Evolutionary conservation across 1,139 yeast genomes (phyloP), one percentile per base, ranked within the genome.

Genomic region (Pichia sp.): DNA sequence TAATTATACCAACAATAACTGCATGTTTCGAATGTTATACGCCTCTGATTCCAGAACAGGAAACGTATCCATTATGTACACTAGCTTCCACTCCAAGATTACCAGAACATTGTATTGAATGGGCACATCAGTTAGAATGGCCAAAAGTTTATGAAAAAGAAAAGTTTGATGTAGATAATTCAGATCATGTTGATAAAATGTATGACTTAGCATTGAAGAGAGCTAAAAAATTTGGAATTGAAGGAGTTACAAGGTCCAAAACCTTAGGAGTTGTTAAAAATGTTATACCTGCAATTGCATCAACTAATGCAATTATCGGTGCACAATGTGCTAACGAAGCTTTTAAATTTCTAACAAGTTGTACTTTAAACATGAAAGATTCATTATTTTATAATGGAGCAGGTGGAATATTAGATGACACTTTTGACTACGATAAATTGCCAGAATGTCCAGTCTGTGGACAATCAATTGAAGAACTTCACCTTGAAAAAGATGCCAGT

Each of bases 21-120:
- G 85, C 96, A 0, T 93, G 99, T 70, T 91, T 89, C 71, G 98
- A 93, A 67, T 93, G 99, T 64, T 87, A 96, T 1, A 73, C 88
- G 47, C 90, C 85, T 56, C 77, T 91, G 70, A 73, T 88, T 36
- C 81, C 88, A 9, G 81, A 83, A 3, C 83, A 81, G 59, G 76
- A 79, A 8, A 83, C 89, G 0, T 88, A 83, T 62, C 98, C 99
- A 1, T 84, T 93, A 55, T 93, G 99, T 69, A 93, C 99, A 0
- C 85, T 93, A 51, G 96, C 97, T 10, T 87, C 90, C 57, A 90
- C 96, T 5, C 99, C 99, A 10, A 71, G 99, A 56, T 70, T 89
- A 16, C 95, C 97, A 0, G 97, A 93, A 62, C 99, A 93, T 69
- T 90, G 97, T 64, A 84, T 93, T 22, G 96, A 90, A 66, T 93